Evolutionary conservation across 148 eudicot species (phyloP), one percentile per base, ranked within the genome.

Genomic region (Tetragonia tetragonoides): DNA sequence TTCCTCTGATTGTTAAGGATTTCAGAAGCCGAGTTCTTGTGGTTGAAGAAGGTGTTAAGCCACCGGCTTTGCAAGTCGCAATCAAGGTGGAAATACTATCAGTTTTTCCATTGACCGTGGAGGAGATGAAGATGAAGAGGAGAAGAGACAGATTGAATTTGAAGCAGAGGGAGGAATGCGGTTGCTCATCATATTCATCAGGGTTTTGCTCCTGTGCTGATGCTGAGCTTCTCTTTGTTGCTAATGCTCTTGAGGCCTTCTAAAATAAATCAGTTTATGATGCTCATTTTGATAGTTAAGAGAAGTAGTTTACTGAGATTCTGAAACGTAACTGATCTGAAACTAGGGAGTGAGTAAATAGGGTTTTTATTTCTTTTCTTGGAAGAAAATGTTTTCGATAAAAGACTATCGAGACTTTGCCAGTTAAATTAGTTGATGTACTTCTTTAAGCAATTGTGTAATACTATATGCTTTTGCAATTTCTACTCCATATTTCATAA

Each of bases 41-140:
- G 34, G 2, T 34, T 46, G 75, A 74, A 5, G 70, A 78, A 59
- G 75, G 64, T 1, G 66, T 57, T 12, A 86, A 88, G 84, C 86
- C 90, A 10, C 87, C 88, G 6, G 84, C 84, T 1, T 49, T 91
- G 78, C 78, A 82, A 44, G 67, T 91, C 21, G 86, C 75, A 9
- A 75, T 85, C 69, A 87, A 88, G 70, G 79, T 84, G 65, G 72
- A 11, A 66, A 59, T 53, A 6, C 68, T 79, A 18, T 66, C 54
- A 4, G 63, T 1, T 24, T 53, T 65, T 42, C 6, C 21, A 37
- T 44, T 60, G 41, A 23, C 67, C 20, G 57, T 16, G 62, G 65
- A 62, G 53, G 81, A 67, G 42, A 57, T 46, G 65, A 70, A 41
- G 76, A 76, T 24, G 81, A 72, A 51, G 73, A 66, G 74, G 61